Percentiles rank a stretch among this genome's conserved stretches.
These are phyloP conservation scores for Hirschioporus abietinus DNA, from an alignment of 768 basidiomycete species.

Conservation along the genomic window DNA sequence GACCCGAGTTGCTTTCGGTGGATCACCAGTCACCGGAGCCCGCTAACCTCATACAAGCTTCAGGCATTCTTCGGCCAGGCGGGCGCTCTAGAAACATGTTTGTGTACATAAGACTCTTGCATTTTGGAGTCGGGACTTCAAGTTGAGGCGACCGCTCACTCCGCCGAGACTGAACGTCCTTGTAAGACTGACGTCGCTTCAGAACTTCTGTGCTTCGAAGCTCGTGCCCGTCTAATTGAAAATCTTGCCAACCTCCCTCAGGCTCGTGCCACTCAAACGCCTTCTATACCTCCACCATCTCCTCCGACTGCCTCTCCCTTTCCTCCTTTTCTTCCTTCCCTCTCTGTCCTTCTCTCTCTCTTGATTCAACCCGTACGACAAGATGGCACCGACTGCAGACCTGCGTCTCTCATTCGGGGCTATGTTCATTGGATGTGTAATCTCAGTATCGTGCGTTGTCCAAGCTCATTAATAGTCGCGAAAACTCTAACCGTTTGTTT, in stretches of 20 bases:
- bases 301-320: slow-evolving; percentile 11
- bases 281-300: slow-evolving; percentile 14
- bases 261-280: background rate
- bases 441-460: background rate
- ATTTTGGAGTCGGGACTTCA: background rate
- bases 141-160: background rate
- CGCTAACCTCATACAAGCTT: background rate
- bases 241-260: background rate
- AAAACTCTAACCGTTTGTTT: background rate
- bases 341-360: background rate
- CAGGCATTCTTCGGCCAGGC: background rate
- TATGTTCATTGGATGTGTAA: background rate
- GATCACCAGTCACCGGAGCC: background rate
- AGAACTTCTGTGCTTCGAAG: background rate
- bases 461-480: background rate
- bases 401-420: background rate
- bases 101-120: background rate
- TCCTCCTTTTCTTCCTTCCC: slow-evolving; percentile 10
- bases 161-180: background rate
- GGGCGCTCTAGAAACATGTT: background rate
- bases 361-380: background rate
- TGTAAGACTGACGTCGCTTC: slow-evolving; percentile 1
- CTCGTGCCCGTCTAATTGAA: background rate
- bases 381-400: background rate
- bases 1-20: background rate